Percentiles rank a stretch among this genome's conserved stretches.
Evolutionary conservation across 2,329 filamentous ascomycete genomes (phyloP).

Genomic region (Davidsoniella virescens): DNA sequence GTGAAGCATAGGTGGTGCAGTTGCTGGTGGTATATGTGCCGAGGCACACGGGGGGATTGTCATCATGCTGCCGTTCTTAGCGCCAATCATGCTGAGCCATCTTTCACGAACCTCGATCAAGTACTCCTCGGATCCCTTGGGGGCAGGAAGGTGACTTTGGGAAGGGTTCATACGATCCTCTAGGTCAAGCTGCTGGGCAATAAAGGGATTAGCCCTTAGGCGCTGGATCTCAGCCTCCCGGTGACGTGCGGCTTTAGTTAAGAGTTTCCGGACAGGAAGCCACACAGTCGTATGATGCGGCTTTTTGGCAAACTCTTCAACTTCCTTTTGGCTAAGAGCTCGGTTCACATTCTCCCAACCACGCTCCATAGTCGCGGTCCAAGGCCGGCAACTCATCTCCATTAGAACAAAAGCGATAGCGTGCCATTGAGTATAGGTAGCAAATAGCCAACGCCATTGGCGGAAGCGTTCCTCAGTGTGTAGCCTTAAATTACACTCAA

Average conservation of each 20-base stretch:
- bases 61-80: constrained; percentile 3
- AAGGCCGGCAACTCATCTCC: constrained; percentile 29
- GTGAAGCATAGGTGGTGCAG: not conserved
- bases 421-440: constrained; percentile 36
- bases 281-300: constrained; percentile 33
- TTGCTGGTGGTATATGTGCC: not conserved
- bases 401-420: constrained; percentile 33
- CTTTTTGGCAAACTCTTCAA: constrained; percentile 28
- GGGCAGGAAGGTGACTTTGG: constrained; percentile 31
- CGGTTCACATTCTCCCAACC: constrained; percentile 31
- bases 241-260: constrained; percentile 34
- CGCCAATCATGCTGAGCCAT: constrained; percentile 34
- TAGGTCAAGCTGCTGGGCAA: constrained; percentile 32
- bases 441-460: constrained; percentile 33
- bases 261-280: constrained; percentile 37
- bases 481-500: constrained; percentile 51
- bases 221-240: constrained; percentile 34
- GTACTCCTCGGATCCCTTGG: constrained; percentile 27
- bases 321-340: constrained; percentile 24
- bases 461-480: constrained; percentile 38
- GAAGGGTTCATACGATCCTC: constrained; percentile 29
- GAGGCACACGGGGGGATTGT: not conserved
- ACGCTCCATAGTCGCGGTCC: constrained; percentile 33
- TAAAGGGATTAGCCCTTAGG: constrained; percentile 31
- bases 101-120: constrained; percentile 30